Evolutionary conservation across 345 rosid genomes (phyloP).

Genomic region (Trapa bicornis): DNA sequence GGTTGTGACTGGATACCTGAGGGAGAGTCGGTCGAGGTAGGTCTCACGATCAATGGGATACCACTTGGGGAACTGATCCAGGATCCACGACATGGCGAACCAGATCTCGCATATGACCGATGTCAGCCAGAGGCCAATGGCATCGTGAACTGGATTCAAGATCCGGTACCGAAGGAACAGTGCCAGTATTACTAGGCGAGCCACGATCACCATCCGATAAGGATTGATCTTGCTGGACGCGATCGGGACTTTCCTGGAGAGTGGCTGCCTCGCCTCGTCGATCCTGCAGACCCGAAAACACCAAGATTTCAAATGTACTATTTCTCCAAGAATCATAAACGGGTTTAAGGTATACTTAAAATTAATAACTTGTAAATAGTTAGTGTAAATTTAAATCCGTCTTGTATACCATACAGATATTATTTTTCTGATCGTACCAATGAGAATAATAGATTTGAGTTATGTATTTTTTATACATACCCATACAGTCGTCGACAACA

Average conservation of each 20-base stretch:
- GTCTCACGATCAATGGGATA: conserved; percentile 53
- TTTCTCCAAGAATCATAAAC: too few species aligned
- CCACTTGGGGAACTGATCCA: conserved; percentile 64
- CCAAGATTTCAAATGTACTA: too few species aligned
- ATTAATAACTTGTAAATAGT: too few species aligned
- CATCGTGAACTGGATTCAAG: conserved; percentile 77
- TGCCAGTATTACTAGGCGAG: conserved; percentile 69
- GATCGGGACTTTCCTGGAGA: conserved; percentile 88
- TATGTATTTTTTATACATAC: too few species aligned
- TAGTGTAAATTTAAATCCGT: too few species aligned
- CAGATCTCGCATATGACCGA: conserved; percentile 86
- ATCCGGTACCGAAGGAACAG: conserved; percentile 77
- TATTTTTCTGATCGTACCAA: too few species aligned
- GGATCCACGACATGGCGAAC: conserved; percentile 97
- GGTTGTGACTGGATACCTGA: not conserved
- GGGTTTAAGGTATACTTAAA: too few species aligned
- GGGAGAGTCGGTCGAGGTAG: conserved; percentile 62
- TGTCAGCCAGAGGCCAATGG: conserved; percentile 84
- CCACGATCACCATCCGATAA: conserved; percentile 84
- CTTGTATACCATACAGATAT: too few species aligned
- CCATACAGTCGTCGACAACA: too few species aligned
- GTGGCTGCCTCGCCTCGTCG: conserved; percentile 88
- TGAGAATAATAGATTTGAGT: too few species aligned
- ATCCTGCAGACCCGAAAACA: conserved; percentile 28
- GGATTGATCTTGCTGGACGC: conserved; percentile 92